Percentiles rank a stretch among this genome's conserved stretches.
phyloP scores from a whole-genome alignment of 2,329 filamentous ascomycete genomes.

The Elsinoe necatrix region DNA sequence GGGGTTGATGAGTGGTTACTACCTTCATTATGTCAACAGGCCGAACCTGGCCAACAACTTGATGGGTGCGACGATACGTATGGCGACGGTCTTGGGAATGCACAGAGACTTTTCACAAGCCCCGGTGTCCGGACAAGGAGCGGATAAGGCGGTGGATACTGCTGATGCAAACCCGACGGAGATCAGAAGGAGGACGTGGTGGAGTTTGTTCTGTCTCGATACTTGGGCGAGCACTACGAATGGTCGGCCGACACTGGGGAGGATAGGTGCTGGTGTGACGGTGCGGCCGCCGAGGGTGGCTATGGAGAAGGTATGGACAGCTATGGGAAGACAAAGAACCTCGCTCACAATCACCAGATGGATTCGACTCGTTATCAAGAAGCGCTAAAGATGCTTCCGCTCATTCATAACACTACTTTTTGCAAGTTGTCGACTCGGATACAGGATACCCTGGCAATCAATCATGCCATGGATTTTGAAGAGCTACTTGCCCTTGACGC shows the following conservation, averaged over 20 bases:
- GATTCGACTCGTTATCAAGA: slow-evolving; percentile 35
- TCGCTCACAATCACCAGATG: slow-evolving; percentile 24
- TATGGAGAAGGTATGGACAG: slow-evolving; percentile 9
- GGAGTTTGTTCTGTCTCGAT: slow-evolving; percentile 65
- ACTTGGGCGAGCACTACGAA: slow-evolving; percentile 66
- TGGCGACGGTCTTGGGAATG: slow-evolving; percentile 28
- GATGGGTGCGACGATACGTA: slow-evolving; percentile 28
- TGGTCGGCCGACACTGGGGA: slow-evolving; percentile 60
- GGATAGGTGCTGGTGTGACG: slow-evolving; percentile 60
- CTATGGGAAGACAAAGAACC: slow-evolving; percentile 27
- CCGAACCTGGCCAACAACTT: slow-evolving; percentile 28
- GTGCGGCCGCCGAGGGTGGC: slow-evolving; percentile 50
- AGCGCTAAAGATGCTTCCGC: slow-evolving; percentile 58
- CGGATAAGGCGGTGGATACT: slow-evolving; percentile 23
- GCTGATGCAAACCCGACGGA: slow-evolving; percentile 47
- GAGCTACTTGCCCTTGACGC: slow-evolving; percentile 59
- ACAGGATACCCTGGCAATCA: slow-evolving; percentile 64
- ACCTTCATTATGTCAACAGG: slow-evolving; percentile 28
- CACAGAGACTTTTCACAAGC: slow-evolving; percentile 24
- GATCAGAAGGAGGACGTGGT: slow-evolving; percentile 61
- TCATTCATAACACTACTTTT: slow-evolving; percentile 70
- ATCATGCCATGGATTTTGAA: slow-evolving; percentile 56
- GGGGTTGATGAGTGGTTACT: slow-evolving; percentile 27
- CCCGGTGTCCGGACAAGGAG: neutral
- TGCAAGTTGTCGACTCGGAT: slow-evolving; percentile 71